A percentile compares a stretch with the other conserved stretches of the same genome.
These are phyloP conservation scores for Fraxinus cuspidata DNA, from an alignment of 257 asterid genomes.

Conservation along the genomic window DNA sequence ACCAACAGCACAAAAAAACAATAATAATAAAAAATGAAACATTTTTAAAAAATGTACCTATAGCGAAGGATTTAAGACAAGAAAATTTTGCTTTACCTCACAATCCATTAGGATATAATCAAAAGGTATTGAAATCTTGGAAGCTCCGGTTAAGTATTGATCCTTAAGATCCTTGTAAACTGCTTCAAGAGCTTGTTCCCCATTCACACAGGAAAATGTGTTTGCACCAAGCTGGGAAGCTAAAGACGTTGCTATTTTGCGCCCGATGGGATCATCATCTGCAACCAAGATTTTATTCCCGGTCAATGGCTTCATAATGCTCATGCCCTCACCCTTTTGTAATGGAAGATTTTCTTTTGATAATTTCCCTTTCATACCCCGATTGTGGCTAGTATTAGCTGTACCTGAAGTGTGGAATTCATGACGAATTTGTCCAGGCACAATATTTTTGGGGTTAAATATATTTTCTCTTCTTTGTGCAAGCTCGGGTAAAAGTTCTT, in stretches of 20 bases:
- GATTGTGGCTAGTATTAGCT: neutral
- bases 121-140: slow-evolving; percentile 33
- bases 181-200: slow-evolving; percentile 52
- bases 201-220: slow-evolving; percentile 42
- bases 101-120: slow-evolving; percentile 85
- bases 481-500: slow-evolving; percentile 6
- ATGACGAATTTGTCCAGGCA: neutral
- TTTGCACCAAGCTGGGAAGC: slow-evolving; percentile 56
- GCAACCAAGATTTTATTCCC: slow-evolving; percentile 64
- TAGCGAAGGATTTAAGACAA: too few species aligned
- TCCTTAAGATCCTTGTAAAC: slow-evolving; percentile 33
- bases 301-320: slow-evolving; percentile 30
- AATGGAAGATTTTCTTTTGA: neutral
- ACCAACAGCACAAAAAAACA: neutral
- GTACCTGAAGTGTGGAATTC: neutral
- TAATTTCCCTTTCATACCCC: neutral
- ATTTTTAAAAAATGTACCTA: too few species aligned
- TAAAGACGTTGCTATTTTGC: slow-evolving; percentile 36
- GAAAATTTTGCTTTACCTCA: slow-evolving; percentile 42
- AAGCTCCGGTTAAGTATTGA: slow-evolving; percentile 10
- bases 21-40: too few species aligned
- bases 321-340: slow-evolving; percentile 7
- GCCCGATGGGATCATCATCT: slow-evolving; percentile 51
- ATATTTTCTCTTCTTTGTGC: neutral
- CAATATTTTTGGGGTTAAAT: neutral